A percentile compares a stretch with the other conserved stretches of the same genome.
Conservation (phyloP, 768 basidiomycete species). For the Boletus barrowsii region DNA sequence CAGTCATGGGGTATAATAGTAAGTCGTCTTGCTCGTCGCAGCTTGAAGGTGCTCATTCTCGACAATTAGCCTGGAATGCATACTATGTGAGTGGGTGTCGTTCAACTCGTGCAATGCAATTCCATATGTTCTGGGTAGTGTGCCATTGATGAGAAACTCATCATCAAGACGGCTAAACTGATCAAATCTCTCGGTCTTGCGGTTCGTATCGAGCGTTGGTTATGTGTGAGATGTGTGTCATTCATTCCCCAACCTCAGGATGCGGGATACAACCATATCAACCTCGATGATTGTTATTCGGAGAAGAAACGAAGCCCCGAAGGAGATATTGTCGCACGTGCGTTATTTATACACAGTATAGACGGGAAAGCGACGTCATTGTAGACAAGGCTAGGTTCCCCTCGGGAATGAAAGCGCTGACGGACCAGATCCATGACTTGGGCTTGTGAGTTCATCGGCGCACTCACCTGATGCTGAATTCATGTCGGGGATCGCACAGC, state of each 20-base stretch:
- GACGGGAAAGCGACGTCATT: background rate
- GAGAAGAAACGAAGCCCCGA: conserved; percentile 48
- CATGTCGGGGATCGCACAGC: conserved; percentile 27
- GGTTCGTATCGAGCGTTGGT: conserved; percentile 31
- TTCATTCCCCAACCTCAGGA: conserved; percentile 36
- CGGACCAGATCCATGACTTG: conserved; percentile 51
- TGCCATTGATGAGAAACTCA: conserved; percentile 51
- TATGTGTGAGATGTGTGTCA: background rate
- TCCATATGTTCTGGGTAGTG: conserved; percentile 38
- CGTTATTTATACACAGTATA: background rate
- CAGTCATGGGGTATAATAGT: conserved; percentile 68
- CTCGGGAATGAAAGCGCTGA: conserved; percentile 55
- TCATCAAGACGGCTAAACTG: conserved; percentile 46
- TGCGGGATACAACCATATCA: conserved; percentile 56
- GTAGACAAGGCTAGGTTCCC: conserved; percentile 52
- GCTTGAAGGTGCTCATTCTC: conserved; percentile 1
- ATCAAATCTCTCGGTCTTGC: conserved; percentile 52
- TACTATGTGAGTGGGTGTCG: conserved; percentile 46
- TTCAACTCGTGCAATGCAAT: background rate
- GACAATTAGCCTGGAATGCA: conserved; percentile 60
- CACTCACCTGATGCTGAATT: background rate
- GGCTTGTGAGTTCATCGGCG: conserved; percentile 46
- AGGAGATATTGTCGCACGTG: conserved; percentile 59
- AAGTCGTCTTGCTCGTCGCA: conserved; percentile 18
- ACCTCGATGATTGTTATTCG: conserved; percentile 65